Percentiles rank a stretch among this genome's conserved stretches.
Conservation (phyloP, 306 rosid species). For the Vigna unguiculata region DNA sequence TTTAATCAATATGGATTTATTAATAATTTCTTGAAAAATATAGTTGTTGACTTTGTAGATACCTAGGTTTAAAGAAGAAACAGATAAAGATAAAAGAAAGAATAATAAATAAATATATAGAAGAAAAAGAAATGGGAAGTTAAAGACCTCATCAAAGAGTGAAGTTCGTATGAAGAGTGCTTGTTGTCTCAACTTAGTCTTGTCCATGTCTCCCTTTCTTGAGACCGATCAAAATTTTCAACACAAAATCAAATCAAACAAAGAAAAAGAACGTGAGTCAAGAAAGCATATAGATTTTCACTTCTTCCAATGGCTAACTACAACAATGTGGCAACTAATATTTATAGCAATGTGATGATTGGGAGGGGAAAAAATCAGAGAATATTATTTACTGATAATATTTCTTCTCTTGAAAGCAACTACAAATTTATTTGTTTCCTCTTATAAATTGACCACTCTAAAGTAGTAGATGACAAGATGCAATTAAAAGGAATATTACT, state of each 20-base stretch:
- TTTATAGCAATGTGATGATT: conserved; percentile 40
- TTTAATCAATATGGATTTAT: no score
- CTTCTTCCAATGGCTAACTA: conserved; percentile 4
- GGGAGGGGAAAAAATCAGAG: not conserved
- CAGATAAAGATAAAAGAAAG: no score
- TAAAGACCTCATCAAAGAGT: conserved; percentile 68
- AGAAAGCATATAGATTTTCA: not conserved
- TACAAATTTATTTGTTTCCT: not conserved
- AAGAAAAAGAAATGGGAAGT: not conserved
- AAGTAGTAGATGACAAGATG: conserved; percentile 28
- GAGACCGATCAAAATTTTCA: not conserved
- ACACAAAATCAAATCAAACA: conserved; percentile 22
- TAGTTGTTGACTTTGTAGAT: no score
- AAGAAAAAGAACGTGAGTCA: not conserved
- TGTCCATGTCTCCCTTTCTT: conserved; percentile 54
- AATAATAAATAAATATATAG: not conserved
- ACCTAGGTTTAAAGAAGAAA: no score
- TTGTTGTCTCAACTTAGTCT: conserved; percentile 58
- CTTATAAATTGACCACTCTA: conserved; percentile 18
- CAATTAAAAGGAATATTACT: conserved; percentile 17
- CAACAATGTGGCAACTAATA: conserved; percentile 10
- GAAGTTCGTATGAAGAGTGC: conserved; percentile 58
- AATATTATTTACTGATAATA: not conserved
- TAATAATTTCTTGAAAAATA: no score
- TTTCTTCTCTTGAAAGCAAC: conserved; percentile 32